phyloP scores from a whole-genome alignment of 2,329 filamentous ascomycete genomes.

The Aureobasidium leucospermi region DNA sequence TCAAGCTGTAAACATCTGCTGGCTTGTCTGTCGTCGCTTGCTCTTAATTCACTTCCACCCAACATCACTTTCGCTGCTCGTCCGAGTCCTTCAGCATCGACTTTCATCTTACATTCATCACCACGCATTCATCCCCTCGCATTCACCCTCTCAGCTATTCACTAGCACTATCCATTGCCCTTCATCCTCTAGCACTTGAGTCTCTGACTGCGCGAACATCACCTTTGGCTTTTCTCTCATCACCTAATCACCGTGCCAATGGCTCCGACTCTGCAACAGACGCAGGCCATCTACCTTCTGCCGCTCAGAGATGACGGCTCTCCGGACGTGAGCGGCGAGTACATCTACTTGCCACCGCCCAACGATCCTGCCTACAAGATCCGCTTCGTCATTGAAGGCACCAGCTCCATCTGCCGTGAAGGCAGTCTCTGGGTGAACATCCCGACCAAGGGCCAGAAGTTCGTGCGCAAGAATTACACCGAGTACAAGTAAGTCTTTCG shows the following conservation, averaged over 20 bases:
- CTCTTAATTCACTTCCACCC: background rate
- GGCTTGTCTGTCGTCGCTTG: background rate
- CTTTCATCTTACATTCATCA: background rate
- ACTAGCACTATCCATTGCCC: background rate
- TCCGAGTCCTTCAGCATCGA: background rate
- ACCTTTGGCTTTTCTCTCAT: background rate
- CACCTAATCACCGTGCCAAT: constrained; percentile 19
- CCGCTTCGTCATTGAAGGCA: constrained; percentile 87
- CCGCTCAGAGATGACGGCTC: constrained; percentile 89
- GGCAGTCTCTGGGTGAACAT: constrained; percentile 97
- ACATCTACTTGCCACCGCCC: constrained; percentile 82
- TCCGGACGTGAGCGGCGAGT: constrained; percentile 79
- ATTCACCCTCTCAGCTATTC: background rate
- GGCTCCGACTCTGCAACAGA: constrained; percentile 30
- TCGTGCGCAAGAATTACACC: constrained; percentile 70
- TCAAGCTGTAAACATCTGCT: background rate
- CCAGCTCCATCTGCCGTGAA: constrained; percentile 88
- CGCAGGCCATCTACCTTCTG: constrained; percentile 64
- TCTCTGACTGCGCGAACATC: background rate
- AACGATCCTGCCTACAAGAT: constrained; percentile 65
- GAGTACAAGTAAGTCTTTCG: constrained; percentile 70
- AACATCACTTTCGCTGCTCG: constrained; percentile 6
- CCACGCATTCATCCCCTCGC: background rate
- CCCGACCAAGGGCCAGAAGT: constrained; percentile 66
- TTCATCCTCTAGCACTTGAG: background rate